phyloP scores from a whole-genome alignment of 352 stramenopile species.

The Globisporangium echinulatum region DNA sequence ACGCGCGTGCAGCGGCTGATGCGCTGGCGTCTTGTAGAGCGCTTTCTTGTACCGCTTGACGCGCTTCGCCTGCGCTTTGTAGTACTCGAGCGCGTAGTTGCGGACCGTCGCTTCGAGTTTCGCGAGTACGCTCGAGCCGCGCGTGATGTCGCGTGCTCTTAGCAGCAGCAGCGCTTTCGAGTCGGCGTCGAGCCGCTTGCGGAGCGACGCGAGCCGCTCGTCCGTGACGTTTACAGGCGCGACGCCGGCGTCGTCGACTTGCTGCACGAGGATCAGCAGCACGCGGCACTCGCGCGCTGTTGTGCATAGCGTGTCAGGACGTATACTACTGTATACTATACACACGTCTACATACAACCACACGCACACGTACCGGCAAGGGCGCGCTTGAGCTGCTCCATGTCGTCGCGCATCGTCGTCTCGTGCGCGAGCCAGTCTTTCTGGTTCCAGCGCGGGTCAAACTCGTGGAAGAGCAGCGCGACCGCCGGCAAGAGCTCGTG shows the following conservation, averaged over 20 bases:
- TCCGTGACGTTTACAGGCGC: constrained; percentile 62
- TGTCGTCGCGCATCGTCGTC: constrained; percentile 58
- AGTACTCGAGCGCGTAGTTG: constrained; percentile 82
- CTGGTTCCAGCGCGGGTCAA: constrained; percentile 66
- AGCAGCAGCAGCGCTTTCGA: constrained; percentile 71
- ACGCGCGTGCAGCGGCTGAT: constrained; percentile 55
- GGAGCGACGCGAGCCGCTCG: constrained; percentile 62
- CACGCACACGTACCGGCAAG: constrained; percentile 23
- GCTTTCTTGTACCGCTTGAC: constrained; percentile 86
- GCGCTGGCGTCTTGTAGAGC: constrained; percentile 45
- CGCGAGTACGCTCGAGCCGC: constrained; percentile 42
- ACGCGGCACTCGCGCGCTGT: constrained; percentile 67
- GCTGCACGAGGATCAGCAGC: constrained; percentile 74
- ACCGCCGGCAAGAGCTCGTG: constrained; percentile 75
- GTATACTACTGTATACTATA: no score
- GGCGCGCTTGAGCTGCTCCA: constrained; percentile 61
- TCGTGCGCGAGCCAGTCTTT: constrained; percentile 72
- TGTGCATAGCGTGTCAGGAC: not conserved
- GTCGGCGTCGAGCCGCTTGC: constrained; percentile 64
- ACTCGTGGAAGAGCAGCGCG: constrained; percentile 80
- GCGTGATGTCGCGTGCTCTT: constrained; percentile 52
- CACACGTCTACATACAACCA: not conserved
- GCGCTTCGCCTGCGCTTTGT: constrained; percentile 82
- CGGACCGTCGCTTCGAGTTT: constrained; percentile 74
- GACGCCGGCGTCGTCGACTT: constrained; percentile 61